phyloP scores from a whole-genome alignment of 2,329 filamentous ascomycete genomes.

The Iodosphaeria phyllophila region DNA sequence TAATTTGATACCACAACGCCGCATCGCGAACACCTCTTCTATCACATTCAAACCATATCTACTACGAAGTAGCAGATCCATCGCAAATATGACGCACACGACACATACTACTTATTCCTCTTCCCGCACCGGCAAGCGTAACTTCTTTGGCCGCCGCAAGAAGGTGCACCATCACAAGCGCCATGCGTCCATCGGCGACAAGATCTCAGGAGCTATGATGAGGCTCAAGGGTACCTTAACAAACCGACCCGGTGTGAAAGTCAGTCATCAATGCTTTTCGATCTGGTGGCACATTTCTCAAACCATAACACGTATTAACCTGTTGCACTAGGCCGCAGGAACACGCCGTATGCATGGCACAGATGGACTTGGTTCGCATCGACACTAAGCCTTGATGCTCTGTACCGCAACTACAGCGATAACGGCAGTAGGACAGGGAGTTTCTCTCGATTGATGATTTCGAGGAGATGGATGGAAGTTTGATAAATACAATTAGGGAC shows the following conservation, averaged over 20 bases:
- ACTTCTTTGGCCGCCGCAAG: constrained; percentile 20
- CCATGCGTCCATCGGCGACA: constrained; percentile 53
- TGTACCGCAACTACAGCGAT: neutral
- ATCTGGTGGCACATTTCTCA: neutral
- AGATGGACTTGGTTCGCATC: constrained; percentile 49
- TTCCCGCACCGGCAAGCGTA: constrained; percentile 19
- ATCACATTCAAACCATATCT: constrained; percentile 2
- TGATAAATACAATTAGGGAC: no score
- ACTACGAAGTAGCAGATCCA: constrained; percentile 2
- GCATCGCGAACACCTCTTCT: constrained; percentile 1
- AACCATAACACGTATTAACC: constrained; percentile 2
- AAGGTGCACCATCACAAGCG: constrained; percentile 45
- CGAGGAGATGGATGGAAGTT: no score
- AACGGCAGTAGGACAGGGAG: no score
- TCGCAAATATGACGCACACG: constrained; percentile 17
- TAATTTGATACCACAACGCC: no score
- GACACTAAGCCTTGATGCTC: constrained; percentile 1
- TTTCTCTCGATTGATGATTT: no score
- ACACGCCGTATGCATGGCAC: constrained; percentile 58
- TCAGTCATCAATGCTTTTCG: constrained; percentile 12
- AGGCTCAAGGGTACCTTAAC: constrained; percentile 55
- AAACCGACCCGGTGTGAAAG: constrained; percentile 51
- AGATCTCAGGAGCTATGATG: constrained; percentile 57
- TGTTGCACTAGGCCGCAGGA: constrained; percentile 41
- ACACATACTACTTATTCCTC: no score